These are phyloP conservation scores for Xylaria intraflava DNA, from an alignment of 495 filamentous ascomycete species.

Conservation along the genomic window DNA sequence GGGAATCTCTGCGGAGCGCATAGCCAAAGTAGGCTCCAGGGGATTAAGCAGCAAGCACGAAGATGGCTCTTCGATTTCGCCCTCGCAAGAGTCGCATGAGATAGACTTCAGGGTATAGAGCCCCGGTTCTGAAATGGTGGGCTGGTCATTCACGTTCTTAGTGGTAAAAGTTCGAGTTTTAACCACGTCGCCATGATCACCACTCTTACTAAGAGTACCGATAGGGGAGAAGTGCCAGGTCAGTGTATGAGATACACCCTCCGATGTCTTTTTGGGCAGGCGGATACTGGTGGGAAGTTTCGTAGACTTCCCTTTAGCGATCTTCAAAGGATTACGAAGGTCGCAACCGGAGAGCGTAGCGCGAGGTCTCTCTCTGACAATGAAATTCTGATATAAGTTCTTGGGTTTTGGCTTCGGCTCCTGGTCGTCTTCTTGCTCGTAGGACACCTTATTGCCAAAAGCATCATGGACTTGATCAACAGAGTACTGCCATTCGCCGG, in stretches of 20 bases:
- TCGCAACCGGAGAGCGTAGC: constrained; percentile 67
- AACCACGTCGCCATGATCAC: constrained; percentile 53
- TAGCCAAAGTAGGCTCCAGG: constrained; percentile 69
- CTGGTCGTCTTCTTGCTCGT: constrained; percentile 60
- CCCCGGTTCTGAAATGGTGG: constrained; percentile 65
- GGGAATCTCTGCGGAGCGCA: constrained; percentile 70
- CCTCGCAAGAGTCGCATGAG: constrained; percentile 70
- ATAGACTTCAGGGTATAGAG: constrained; percentile 78
- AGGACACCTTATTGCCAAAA: constrained; percentile 79
- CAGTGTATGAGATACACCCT: constrained; percentile 50
- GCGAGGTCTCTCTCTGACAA: constrained; percentile 78
- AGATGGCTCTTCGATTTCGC: constrained; percentile 85
- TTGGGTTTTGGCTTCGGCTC: constrained; percentile 50
- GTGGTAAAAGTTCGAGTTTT: constrained; percentile 46
- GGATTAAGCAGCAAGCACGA: constrained; percentile 87
- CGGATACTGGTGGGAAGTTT: constrained; percentile 68
- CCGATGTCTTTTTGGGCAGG: constrained; percentile 50
- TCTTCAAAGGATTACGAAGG: constrained; percentile 68
- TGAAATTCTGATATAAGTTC: constrained; percentile 67
- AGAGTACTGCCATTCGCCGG: constrained; percentile 79
- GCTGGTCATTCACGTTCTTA: constrained; percentile 43
- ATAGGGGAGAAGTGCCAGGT: constrained; percentile 65
- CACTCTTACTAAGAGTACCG: constrained; percentile 54
- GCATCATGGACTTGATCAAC: constrained; percentile 90
- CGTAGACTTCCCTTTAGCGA: constrained; percentile 63